These are phyloP conservation scores for Dictyostelium brefeldianum DNA, from an alignment of 78 protist species.

Conservation along the genomic window DNA sequence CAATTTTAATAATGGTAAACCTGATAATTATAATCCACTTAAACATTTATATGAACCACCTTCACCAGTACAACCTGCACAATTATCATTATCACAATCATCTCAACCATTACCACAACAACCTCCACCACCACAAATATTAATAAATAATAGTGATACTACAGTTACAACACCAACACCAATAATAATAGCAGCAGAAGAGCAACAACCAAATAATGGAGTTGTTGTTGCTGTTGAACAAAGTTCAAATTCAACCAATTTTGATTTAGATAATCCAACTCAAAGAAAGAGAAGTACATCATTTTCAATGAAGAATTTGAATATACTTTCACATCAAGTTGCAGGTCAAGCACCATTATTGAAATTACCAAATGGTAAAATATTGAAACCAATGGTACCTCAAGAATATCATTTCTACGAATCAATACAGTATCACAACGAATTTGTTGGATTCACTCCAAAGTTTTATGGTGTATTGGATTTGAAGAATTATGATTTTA, in stretches of 20 bases:
- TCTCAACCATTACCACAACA: background rate
- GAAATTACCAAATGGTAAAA: slow-evolving; percentile 72
- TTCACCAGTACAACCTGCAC: background rate
- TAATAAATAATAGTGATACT: background rate
- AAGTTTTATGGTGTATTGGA: slow-evolving; percentile 70
- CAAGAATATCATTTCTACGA: slow-evolving; percentile 70
- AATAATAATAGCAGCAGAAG: background rate
- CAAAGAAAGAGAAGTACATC: slow-evolving; percentile 62
- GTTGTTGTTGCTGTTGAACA: slow-evolving; percentile 5
- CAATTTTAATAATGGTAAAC: background rate
- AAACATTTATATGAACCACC: slow-evolving; percentile 28
- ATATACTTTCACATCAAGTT: slow-evolving; percentile 58
- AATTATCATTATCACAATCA: slow-evolving; percentile 3
- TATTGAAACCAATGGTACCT: slow-evolving; percentile 63
- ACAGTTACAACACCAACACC: background rate
- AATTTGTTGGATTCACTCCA: slow-evolving; percentile 67
- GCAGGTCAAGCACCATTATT: slow-evolving; percentile 79
- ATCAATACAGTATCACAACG: slow-evolving; percentile 49
- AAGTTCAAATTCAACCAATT: slow-evolving; percentile 24
- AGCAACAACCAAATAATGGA: background rate
- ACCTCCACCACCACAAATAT: background rate
- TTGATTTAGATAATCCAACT: background rate
- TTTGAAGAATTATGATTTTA: slow-evolving; percentile 39
- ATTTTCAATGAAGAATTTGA: slow-evolving; percentile 52
- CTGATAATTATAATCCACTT: slow-evolving; percentile 2